Evolutionary conservation across 257 asterid species (phyloP), one percentile per base, ranked within the genome.

Genomic region (Gentiana straminea): DNA sequence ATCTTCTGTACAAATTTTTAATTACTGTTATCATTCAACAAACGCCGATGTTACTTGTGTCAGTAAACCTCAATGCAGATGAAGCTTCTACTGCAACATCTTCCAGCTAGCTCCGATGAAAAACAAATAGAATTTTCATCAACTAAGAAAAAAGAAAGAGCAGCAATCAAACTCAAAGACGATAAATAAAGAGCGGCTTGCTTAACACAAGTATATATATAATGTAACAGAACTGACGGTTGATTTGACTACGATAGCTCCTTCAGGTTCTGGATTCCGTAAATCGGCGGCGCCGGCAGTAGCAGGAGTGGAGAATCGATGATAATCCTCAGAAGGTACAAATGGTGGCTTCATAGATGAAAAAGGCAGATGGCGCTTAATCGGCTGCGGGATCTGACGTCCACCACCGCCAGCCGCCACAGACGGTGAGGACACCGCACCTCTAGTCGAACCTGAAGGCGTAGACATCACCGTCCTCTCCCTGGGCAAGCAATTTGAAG

Each of bases 331-430:
- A 3, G 91, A 70, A 54, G 75, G 57, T 35, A 73, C 72, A 63
- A 85, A 85, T 46, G 95, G 91, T 59, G 95, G 86, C 75, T 75
- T 88, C 94, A 83, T 82, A 9, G 94, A 77, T 5, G 85, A 76
- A 64, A 89, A 89, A 4, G 95, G 86, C 13, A 86, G 68, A 68
- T 89, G 86, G 12, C 95, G 81, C 65, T 82, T 82, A 63, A 79
- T 86, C 73, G 81, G 75, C 49, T 59, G 60, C 6, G 67, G 61
- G 71, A 71, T 75, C 81, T 76, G 76, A 33, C 35, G 59, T 10
- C 65, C 77, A 64, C 85, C 65, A 72, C 69, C 67, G 71, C 69
- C 67, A 64, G 73, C 63, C 70, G 75, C 61, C 52, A 73, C 66
- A 35, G 73, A 49, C 68, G 81, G 7, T 64, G 83, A 46, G 49